Base-by-base conservation (phyloP, 768 basidiomycete genomes). In the Leccinum fibrillosum region DNA sequence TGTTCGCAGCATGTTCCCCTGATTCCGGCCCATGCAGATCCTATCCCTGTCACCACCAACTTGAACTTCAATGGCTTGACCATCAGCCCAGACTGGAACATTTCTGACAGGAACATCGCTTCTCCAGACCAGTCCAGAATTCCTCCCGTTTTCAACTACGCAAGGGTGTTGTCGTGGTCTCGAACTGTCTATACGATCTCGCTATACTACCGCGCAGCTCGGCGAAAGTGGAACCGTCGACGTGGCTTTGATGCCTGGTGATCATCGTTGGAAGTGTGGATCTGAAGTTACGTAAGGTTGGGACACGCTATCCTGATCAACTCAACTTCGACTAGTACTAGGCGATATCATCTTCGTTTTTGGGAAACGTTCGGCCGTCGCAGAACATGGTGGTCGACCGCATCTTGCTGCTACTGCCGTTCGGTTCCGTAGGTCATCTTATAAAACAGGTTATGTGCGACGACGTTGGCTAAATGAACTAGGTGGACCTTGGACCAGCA, bases 391-490 rank as follows among this genome's bases (percentile, higher is more conserved):
- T 76, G 1, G 53, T 67, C 15, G 63, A 64, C 48, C 26, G 26
- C 26, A 26, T 26, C 67, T 81, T 8, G 72, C 10, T 30, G 2
- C 4, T 34, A 5, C 32, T 53, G 30, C 62, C 32, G 7, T 17
- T 26, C 26, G 26, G 26, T 26, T 26, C 26, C 26, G 13, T 30
- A 30, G 28, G 30, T 10, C 30, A 30, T 11, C 30, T 30, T 65
- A 3, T 68, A 70, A 47, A 78, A 77, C 11, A 71, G 75, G 3
- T 59, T 81, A 2, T 68, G 69, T 6, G 67, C 67, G 1, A 68
- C 74, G 0, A 34, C 30, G 30, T 30, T 82, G 82, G 56, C 65
- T 82, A 25, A 80, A 80, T 17, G 77, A 77, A 23, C 58, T 55
- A 0, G 28, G 28, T 30, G 30, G 30, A 30, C 30, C 30, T 30